These are phyloP conservation scores for Fabrea salina DNA, from an alignment of 169 alveolate genomes.

Conservation along the genomic window DNA sequence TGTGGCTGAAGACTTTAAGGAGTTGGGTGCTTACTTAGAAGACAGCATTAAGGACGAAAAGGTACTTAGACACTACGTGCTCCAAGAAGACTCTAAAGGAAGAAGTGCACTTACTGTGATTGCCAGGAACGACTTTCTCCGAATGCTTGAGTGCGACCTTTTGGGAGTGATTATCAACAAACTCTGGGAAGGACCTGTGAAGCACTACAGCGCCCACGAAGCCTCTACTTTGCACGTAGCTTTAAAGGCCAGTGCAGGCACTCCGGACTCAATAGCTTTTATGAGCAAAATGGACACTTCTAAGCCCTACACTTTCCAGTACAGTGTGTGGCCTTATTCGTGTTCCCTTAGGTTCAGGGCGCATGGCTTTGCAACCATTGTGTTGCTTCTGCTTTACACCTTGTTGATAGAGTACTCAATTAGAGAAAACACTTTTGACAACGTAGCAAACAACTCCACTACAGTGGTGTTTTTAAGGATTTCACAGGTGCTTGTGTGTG, in stretches of 20 bases:
- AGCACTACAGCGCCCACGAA: not conserved
- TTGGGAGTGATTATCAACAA: conserved; percentile 50
- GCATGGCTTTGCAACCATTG: conserved; percentile 21
- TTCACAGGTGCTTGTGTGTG: conserved; percentile 35
- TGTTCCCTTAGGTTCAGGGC: conserved; percentile 45
- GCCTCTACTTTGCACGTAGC: conserved; percentile 6
- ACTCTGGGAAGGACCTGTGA: conserved; percentile 44
- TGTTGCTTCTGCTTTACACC: conserved; percentile 25
- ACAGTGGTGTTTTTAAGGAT: conserved; percentile 8
- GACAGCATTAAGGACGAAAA: not conserved
- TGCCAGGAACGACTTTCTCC: conserved; percentile 31
- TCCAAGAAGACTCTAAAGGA: conserved; percentile 28
- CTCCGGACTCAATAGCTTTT: not conserved
- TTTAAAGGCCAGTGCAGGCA: not conserved
- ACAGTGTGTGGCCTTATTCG: conserved; percentile 37
- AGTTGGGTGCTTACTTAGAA: not conserved
- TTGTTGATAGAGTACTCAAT: conserved; percentile 32
- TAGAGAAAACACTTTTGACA: conserved; percentile 15
- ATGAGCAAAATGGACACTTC: not conserved
- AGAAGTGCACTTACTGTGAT: conserved; percentile 37
- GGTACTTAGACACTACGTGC: not conserved
- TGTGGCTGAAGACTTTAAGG: not conserved
- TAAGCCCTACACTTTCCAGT: not conserved
- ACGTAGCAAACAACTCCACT: not conserved
- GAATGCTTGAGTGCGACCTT: conserved; percentile 41